phyloP scores from a whole-genome alignment of 805 yeast species.

The Geotrichum ghanense region DNA sequence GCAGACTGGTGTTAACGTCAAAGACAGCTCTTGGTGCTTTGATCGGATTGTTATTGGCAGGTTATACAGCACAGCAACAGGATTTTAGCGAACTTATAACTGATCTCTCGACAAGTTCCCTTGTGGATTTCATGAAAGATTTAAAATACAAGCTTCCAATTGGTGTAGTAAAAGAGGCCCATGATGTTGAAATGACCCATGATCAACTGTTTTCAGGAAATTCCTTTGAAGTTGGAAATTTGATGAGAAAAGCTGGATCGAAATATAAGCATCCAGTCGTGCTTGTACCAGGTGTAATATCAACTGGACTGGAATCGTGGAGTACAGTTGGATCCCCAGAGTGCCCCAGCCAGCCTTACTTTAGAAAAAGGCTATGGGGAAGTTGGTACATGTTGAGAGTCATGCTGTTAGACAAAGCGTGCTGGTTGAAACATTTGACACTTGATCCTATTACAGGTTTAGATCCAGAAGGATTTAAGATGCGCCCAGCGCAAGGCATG shows the following conservation, averaged over 20 bases:
- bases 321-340: slow-evolving; percentile 61
- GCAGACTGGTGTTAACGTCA: background rate
- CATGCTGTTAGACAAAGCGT: slow-evolving; percentile 81
- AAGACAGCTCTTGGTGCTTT: slow-evolving; percentile 45
- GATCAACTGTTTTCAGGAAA: slow-evolving; percentile 34
- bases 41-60: slow-evolving; percentile 55
- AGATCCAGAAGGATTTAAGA: slow-evolving; percentile 72
- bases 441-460: slow-evolving; percentile 85
- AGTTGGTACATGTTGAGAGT: slow-evolving; percentile 89
- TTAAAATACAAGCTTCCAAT: slow-evolving; percentile 69
- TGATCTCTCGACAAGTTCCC: slow-evolving; percentile 41
- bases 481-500: slow-evolving; percentile 91
- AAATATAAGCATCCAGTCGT: slow-evolving; percentile 65
- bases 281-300: slow-evolving; percentile 91
- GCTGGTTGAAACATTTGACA: slow-evolving; percentile 90
- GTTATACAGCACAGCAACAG: slow-evolving; percentile 41
- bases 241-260: slow-evolving; percentile 40
- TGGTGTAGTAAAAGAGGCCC: slow-evolving; percentile 46
- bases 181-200: slow-evolving; percentile 37
- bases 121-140: slow-evolving; percentile 51
- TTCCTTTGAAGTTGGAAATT: slow-evolving; percentile 81
- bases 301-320: slow-evolving; percentile 95
- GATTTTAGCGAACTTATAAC: slow-evolving; percentile 38
- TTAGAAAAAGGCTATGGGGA: slow-evolving; percentile 92
- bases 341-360: slow-evolving; percentile 76